These are phyloP conservation scores for Globisporangium radiosum DNA, from an alignment of 352 stramenopile species.

Conservation along the genomic window DNA sequence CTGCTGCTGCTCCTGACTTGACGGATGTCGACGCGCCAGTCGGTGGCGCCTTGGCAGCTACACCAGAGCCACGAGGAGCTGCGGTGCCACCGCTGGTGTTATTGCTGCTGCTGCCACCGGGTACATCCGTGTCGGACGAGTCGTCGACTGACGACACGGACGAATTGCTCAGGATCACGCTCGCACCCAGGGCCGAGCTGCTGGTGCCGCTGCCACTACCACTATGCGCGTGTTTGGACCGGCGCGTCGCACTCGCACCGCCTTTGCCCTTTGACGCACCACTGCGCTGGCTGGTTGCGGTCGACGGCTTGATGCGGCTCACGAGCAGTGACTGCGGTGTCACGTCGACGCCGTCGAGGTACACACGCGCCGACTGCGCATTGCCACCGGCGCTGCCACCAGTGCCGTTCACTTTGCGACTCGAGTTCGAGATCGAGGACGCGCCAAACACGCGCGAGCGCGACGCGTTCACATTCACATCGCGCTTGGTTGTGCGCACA, in stretches of 20 bases:
- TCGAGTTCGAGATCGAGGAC: slow-evolving; percentile 64
- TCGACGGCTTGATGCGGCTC: slow-evolving; percentile 61
- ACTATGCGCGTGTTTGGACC: slow-evolving; percentile 23
- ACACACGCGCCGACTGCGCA: slow-evolving; percentile 46
- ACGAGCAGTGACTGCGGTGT: slow-evolving; percentile 69
- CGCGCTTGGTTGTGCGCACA: slow-evolving; percentile 32
- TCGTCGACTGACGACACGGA: slow-evolving; percentile 57
- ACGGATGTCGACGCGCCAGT: too few species aligned
- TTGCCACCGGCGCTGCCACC: slow-evolving; percentile 17
- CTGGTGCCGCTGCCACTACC: background rate
- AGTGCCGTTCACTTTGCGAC: slow-evolving; percentile 50
- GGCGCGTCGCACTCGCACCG: slow-evolving; percentile 16
- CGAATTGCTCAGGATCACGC: slow-evolving; percentile 40
- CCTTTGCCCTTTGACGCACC: slow-evolving; percentile 17
- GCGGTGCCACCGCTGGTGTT: background rate
- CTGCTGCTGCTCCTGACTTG: background rate
- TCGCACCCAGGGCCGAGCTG: slow-evolving; percentile 34
- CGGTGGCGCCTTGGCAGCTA: background rate
- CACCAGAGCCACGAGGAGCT: background rate
- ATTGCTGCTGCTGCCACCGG: background rate
- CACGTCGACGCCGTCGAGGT: slow-evolving; percentile 59
- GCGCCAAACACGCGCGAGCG: slow-evolving; percentile 44
- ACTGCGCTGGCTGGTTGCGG: slow-evolving; percentile 19
- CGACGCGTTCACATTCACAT: slow-evolving; percentile 37
- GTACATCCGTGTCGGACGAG: slow-evolving; percentile 32